phyloP scores from a whole-genome alignment of 495 filamentous ascomycete genomes.

The Penicillium manginii region DNA sequence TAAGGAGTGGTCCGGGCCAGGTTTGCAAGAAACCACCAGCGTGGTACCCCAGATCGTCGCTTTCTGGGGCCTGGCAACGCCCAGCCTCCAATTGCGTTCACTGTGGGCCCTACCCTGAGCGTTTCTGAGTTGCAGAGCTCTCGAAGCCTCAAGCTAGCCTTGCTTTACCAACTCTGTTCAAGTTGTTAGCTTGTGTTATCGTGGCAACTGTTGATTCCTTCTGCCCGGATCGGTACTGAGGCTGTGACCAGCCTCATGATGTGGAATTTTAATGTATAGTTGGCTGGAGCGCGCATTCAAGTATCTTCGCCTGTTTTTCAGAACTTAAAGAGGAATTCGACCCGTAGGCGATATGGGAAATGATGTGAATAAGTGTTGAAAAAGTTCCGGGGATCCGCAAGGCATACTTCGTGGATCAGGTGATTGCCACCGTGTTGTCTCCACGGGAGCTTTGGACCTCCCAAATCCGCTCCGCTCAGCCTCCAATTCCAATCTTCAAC shows the following conservation, averaged over 20 bases:
- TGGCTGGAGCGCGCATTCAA: too few species aligned
- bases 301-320: too few species aligned
- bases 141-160: not conserved
- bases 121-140: not conserved
- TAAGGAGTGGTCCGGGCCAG: not conserved
- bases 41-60: not conserved
- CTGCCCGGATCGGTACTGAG: too few species aligned
- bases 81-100: not conserved
- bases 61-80: not conserved
- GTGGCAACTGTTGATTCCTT: too few species aligned
- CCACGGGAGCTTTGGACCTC: not conserved
- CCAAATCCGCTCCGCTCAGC: too few species aligned
- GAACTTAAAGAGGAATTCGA: too few species aligned
- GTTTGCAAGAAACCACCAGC: not conserved
- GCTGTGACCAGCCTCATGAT: too few species aligned
- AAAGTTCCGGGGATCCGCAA: too few species aligned
- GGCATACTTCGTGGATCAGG: conserved; percentile 9
- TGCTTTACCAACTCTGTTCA: not conserved
- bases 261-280: too few species aligned
- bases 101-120: not conserved
- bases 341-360: too few species aligned
- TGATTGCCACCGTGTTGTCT: conserved; percentile 18
- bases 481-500: not conserved
- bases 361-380: too few species aligned
- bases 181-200: not conserved